Percentiles rank a stretch among this genome's conserved stretches.
These are phyloP conservation scores for Cryptococcus maquisensis DNA, from an alignment of 1,284 basidiomycete genomes.

Conservation along the genomic window DNA sequence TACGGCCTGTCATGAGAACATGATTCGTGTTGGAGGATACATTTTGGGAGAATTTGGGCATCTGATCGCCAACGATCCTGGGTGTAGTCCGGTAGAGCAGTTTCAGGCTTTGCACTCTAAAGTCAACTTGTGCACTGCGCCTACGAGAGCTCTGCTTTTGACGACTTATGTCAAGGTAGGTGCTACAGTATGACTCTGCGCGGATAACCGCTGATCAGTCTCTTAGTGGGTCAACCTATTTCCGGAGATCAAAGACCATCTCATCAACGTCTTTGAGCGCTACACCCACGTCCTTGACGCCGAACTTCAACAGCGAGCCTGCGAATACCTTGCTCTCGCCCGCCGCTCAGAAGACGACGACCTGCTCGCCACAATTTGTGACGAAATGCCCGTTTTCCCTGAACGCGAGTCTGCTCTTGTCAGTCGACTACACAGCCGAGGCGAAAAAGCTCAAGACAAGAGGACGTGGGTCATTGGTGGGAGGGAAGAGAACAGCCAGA, in stretches of 20 bases:
- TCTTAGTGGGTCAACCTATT: slow-evolving; percentile 77
- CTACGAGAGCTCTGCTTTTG: slow-evolving; percentile 85
- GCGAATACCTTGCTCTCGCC: slow-evolving; percentile 87
- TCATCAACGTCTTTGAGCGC: slow-evolving; percentile 93
- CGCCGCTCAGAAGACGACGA: slow-evolving; percentile 81
- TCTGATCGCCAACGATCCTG: slow-evolving; percentile 89
- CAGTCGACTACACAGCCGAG: slow-evolving; percentile 78
- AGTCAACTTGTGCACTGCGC: slow-evolving; percentile 87
- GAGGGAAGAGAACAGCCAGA: slow-evolving; percentile 80
- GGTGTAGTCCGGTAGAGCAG: slow-evolving; percentile 90
- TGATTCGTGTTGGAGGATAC: slow-evolving; percentile 96
- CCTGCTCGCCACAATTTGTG: slow-evolving; percentile 87
- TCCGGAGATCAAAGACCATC: slow-evolving; percentile 93
- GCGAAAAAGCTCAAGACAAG: slow-evolving; percentile 85
- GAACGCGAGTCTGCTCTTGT: slow-evolving; percentile 87
- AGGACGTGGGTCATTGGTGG: slow-evolving; percentile 93
- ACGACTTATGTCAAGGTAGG: slow-evolving; percentile 93
- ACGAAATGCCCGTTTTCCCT: slow-evolving; percentile 98
- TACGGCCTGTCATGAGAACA: slow-evolving; percentile 89
- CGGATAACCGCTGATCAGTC: background rate
- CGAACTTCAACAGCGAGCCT: slow-evolving; percentile 95
- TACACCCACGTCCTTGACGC: slow-evolving; percentile 97
- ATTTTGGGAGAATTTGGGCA: slow-evolving; percentile 97
- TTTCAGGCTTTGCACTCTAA: slow-evolving; percentile 92
- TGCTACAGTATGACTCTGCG: background rate